phyloP scores from a whole-genome alignment of 2,329 filamentous ascomycete species.

The Pseudofabraea citricarpa region DNA sequence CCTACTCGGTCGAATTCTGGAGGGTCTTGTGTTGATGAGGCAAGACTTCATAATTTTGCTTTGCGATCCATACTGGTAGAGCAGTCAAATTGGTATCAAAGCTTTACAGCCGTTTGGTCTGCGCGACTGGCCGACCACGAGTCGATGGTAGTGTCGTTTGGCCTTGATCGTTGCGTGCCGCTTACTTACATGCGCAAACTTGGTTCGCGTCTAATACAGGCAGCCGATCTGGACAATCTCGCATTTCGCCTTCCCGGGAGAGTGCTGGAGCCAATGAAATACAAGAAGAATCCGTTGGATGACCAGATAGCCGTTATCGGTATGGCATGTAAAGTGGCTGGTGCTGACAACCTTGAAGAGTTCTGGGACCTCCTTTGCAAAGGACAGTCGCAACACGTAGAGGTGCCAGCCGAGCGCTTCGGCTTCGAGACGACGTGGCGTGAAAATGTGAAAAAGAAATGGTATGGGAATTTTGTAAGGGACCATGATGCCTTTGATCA shows the following conservation, averaged over 20 bases:
- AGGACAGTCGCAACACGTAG: conserved; percentile 64
- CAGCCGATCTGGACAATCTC: neutral
- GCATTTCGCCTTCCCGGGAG: conserved; percentile 3
- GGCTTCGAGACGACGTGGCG: conserved; percentile 59
- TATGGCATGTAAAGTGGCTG: conserved; percentile 28
- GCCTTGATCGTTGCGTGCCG: conserved; percentile 32
- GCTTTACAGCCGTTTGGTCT: conserved; percentile 18
- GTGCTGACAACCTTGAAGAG: conserved; percentile 41
- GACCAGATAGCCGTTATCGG: conserved; percentile 29
- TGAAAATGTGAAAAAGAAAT: conserved; percentile 61
- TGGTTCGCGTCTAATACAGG: conserved; percentile 11
- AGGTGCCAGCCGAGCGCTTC: conserved; percentile 57
- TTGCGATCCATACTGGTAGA: conserved; percentile 30
- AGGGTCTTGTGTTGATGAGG: too few relatives aligned
- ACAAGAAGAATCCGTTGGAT: neutral
- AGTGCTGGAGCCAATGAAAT: neutral
- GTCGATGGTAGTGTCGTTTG: conserved; percentile 27
- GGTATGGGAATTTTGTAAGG: conserved; percentile 63
- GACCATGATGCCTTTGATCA: conserved; percentile 30
- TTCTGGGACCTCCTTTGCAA: conserved; percentile 71
- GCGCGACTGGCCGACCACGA: conserved; percentile 6
- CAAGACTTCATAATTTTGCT: conserved; percentile 25
- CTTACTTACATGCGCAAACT: conserved; percentile 24
- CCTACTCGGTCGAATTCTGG: conserved; percentile 21
- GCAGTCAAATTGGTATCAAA: conserved; percentile 31